Evolutionary conservation across 176 grass and related monocot genomes (phyloP).

Genomic region (Paspalum notatum): DNA sequence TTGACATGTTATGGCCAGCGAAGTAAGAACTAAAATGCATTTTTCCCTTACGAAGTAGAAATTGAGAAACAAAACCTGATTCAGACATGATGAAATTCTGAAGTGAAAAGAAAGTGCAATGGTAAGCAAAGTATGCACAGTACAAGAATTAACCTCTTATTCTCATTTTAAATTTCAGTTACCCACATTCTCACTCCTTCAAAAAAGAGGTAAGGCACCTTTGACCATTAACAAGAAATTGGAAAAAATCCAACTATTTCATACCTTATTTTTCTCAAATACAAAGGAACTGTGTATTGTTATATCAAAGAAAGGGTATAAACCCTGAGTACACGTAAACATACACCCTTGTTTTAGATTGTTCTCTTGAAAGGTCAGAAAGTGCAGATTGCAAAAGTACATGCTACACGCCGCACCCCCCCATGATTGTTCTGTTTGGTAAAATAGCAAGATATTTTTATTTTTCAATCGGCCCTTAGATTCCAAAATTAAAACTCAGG

Average conservation of each 20-base stretch:
- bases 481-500: conserved; percentile 3
- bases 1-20: neutral
- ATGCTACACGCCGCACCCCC: neutral
- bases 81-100: neutral
- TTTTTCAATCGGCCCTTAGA: neutral
- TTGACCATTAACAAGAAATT: neutral
- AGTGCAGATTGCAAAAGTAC: neutral
- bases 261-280: neutral
- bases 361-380: neutral
- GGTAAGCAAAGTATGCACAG: neutral
- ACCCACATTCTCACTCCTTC: neutral
- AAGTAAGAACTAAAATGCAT: conserved; percentile 4
- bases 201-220: neutral
- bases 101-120: conserved; percentile 2
- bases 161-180: neutral
- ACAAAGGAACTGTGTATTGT: too few relatives aligned
- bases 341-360: conserved; percentile 5
- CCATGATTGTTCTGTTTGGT: neutral
- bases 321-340: too few relatives aligned
- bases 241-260: neutral
- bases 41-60: neutral
- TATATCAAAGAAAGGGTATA: too few relatives aligned
- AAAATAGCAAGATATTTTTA: neutral
- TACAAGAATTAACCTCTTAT: neutral
- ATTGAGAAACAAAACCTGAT: neutral